Evolutionary conservation across 148 eudicot species (phyloP).

Genomic region (Camellia japonica): DNA sequence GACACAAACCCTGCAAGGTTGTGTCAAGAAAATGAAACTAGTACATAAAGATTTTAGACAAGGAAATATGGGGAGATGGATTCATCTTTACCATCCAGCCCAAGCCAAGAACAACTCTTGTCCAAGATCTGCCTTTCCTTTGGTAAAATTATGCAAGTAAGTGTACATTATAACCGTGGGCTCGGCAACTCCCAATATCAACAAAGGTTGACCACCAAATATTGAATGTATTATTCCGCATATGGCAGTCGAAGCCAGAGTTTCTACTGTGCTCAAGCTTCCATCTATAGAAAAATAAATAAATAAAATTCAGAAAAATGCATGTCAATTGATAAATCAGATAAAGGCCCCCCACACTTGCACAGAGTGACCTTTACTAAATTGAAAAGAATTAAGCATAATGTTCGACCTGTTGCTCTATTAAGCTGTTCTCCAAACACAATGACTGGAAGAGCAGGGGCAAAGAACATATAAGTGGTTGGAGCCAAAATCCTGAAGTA

Average conservation of each 20-base stretch:
- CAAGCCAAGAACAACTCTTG: constrained; percentile 6
- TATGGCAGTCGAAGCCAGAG: constrained; percentile 20
- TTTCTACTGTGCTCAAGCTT: background rate
- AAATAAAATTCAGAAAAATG: background rate
- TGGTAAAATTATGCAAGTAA: constrained; percentile 14
- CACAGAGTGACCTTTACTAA: background rate
- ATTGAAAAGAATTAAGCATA: background rate
- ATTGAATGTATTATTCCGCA: constrained; percentile 24
- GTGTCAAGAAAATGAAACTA: background rate
- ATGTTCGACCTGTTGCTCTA: constrained; percentile 43
- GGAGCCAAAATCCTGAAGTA: constrained; percentile 51
- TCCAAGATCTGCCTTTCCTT: constrained; percentile 16
- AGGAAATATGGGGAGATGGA: background rate
- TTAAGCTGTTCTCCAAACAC: constrained; percentile 60
- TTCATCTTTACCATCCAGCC: constrained; percentile 4
- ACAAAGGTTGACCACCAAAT: constrained; percentile 8
- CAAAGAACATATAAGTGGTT: constrained; percentile 52
- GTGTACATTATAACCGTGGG: constrained; percentile 20
- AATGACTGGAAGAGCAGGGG: constrained; percentile 61
- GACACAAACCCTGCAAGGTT: constrained; percentile 23
- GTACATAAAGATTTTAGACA: background rate
- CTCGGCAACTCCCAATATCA: too few relatives aligned
- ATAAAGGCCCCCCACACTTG: background rate
- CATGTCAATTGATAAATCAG: background rate
- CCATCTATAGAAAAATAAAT: background rate